Percentiles rank a stretch among this genome's conserved stretches.
phyloP scores from a whole-genome alignment of 495 filamentous ascomycete species.

The Lepraria neglecta region DNA sequence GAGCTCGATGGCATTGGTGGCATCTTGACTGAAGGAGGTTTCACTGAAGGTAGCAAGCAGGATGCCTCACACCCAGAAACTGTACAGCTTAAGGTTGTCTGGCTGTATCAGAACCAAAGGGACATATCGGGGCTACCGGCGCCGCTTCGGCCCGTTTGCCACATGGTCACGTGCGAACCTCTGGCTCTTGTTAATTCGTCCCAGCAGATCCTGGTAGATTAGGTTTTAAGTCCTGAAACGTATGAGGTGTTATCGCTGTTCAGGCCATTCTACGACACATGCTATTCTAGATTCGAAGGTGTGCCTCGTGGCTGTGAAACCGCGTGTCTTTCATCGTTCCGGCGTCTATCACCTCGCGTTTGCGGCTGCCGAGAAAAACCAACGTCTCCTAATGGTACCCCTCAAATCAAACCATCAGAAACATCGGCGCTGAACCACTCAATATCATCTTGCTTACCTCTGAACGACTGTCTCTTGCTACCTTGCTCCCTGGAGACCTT shows the following conservation, averaged over 20 bases:
- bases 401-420: conserved; percentile 16
- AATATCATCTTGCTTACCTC: background rate
- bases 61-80: too few relatives aligned
- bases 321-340: conserved; percentile 4
- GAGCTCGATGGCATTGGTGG: conserved; percentile 55
- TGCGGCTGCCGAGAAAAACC: conserved; percentile 16
- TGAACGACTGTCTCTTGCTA: background rate
- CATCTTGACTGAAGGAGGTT: conserved; percentile 41
- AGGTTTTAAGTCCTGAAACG: background rate
- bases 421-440: background rate
- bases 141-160: conserved; percentile 15
- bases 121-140: background rate
- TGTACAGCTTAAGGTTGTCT: too few relatives aligned
- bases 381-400: conserved; percentile 22
- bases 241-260: background rate
- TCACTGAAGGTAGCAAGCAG: background rate
- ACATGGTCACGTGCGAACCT: conserved; percentile 18
- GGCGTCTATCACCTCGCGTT: conserved; percentile 17
- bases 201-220: background rate
- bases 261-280: background rate
- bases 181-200: background rate
- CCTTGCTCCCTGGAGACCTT: background rate
- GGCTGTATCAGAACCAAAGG: too few relatives aligned
- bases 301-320: background rate
- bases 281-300: background rate